Evolutionary conservation across 352 stramenopile species (phyloP), one percentile per base, ranked within the genome.

Genomic region (Phytophthora melonis): DNA sequence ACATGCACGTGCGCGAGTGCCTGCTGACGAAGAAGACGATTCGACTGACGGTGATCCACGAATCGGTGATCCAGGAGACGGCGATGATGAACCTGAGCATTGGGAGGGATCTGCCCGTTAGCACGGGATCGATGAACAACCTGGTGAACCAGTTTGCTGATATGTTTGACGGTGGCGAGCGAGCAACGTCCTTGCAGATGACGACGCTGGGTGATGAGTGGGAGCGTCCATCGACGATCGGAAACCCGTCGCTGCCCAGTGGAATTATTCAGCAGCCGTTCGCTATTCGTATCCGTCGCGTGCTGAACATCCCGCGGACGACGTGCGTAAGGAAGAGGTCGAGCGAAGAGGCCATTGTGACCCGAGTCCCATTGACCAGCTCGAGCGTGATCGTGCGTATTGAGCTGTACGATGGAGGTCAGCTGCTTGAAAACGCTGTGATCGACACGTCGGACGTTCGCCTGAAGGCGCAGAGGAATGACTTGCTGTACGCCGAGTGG

Each of bases 1-100:
- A 95, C 68, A 88, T 94, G 58, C 86, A 93, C 49, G 87, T 95
- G 25, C 87, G 88, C 57, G 87, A 95, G 64, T 94, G 87, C 58
- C 58, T 94, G 52, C 61, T 95, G 60, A 90, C 83, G 2, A 95
- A 95, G 76, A 94, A 93, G 62, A 93, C 86, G 6, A 80, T 95
- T 14, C 80, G 88, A 3, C 72, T 95, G n/a, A 93, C 88, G 2
- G 75, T 95, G 23, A 81, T 95, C 14, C 86, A 93, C 63, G 84
- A 93, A 62, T 93, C 86, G 2, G 81, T 93, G n/a, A 95, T 95
- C 63, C 84, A 91, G 63, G 88, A 93, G 67, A 92, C 83, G 0
- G 86, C 83, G 3, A 90, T 88, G 78, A 77, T 86, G 16, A 93
- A 86, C 49, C 64, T 92, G 13, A 92, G 79, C 70, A 92, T 93